Conservation (phyloP, 1,284 basidiomycete genomes). For the Coniferiporia sulphurascens region DNA sequence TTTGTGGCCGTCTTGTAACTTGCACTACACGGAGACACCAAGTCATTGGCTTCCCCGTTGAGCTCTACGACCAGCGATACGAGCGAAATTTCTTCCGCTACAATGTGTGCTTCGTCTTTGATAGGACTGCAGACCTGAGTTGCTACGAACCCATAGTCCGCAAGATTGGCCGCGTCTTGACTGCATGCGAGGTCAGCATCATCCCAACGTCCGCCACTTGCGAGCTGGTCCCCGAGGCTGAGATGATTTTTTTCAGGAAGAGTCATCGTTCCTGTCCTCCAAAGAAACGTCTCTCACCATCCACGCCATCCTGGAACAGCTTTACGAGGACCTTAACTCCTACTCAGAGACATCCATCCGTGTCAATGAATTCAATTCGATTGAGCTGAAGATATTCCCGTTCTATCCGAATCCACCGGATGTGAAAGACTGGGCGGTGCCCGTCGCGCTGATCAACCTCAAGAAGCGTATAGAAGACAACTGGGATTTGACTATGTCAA, state of each 20-base stretch:
- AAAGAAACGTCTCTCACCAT: conserved; percentile 68
- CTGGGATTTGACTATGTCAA: conserved; percentile 95
- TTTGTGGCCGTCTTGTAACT: conserved; percentile 87
- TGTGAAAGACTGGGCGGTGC: conserved; percentile 95
- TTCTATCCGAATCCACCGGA: conserved; percentile 92
- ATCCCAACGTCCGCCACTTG: too few relatives aligned
- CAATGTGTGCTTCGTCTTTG: conserved; percentile 97
- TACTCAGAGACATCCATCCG: conserved; percentile 93
- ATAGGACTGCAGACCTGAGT: conserved; percentile 81
- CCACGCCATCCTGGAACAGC: conserved; percentile 87
- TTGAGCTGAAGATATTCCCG: conserved; percentile 94
- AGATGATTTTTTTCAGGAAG: conserved; percentile 53
- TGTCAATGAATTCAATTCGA: conserved; percentile 85
- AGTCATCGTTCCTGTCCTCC: conserved; percentile 83
- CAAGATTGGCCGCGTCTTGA: conserved; percentile 88
- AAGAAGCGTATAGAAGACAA: conserved; percentile 79
- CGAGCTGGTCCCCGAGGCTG: not conserved
- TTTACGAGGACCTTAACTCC: conserved; percentile 96
- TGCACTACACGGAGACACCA: conserved; percentile 70
- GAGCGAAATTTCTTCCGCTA: conserved; percentile 88
- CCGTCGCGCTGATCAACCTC: conserved; percentile 84
- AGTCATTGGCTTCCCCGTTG: conserved; percentile 85
- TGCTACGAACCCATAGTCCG: conserved; percentile 96
- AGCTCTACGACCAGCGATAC: conserved; percentile 61
- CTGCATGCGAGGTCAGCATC: conserved; percentile 67